phyloP scores from a whole-genome alignment of 352 stramenopile genomes.

The Globisporangium iwayamae region DNA sequence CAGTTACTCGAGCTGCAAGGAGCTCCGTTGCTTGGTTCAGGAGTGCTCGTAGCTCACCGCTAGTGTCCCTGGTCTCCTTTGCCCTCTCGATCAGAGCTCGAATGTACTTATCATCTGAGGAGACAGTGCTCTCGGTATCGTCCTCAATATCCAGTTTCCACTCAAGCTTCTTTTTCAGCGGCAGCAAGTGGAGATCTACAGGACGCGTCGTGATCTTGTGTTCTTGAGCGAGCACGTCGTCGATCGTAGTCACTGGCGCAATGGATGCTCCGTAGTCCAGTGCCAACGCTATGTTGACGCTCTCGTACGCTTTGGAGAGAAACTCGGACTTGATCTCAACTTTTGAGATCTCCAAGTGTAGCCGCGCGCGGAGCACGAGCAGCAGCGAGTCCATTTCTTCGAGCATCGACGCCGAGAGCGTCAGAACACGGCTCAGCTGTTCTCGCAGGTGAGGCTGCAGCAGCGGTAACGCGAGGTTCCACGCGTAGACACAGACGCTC shows the following conservation, averaged over 20 bases:
- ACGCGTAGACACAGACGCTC: constrained; percentile 70
- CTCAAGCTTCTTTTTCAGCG: constrained; percentile 56
- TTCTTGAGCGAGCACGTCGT: constrained; percentile 28
- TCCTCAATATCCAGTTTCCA: constrained; percentile 61
- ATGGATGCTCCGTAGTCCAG: constrained; percentile 54
- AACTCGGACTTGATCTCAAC: constrained; percentile 86
- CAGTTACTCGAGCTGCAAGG: not conserved
- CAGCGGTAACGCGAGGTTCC: constrained; percentile 81
- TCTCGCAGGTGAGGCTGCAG: constrained; percentile 66
- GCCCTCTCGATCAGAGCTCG: constrained; percentile 67
- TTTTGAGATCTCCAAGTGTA: constrained; percentile 84
- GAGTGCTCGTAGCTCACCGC: not conserved
- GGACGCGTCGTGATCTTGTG: constrained; percentile 32
- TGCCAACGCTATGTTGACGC: constrained; percentile 52
- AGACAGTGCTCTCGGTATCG: constrained; percentile 12
- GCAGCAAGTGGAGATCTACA: constrained; percentile 68
- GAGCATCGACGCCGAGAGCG: constrained; percentile 49
- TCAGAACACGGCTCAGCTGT: constrained; percentile 71
- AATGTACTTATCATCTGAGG: constrained; percentile 33
- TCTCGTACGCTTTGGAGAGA: constrained; percentile 69
- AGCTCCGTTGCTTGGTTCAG: not conserved
- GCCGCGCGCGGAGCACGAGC: constrained; percentile 64
- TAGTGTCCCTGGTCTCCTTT: constrained; percentile 53
- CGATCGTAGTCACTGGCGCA: constrained; percentile 23
- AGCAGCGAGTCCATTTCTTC: constrained; percentile 84